Percentiles rank a stretch among this genome's conserved stretches.
phyloP scores from a whole-genome alignment of 176 grass and related monocot species.

The Oryza meyeriana region DNA sequence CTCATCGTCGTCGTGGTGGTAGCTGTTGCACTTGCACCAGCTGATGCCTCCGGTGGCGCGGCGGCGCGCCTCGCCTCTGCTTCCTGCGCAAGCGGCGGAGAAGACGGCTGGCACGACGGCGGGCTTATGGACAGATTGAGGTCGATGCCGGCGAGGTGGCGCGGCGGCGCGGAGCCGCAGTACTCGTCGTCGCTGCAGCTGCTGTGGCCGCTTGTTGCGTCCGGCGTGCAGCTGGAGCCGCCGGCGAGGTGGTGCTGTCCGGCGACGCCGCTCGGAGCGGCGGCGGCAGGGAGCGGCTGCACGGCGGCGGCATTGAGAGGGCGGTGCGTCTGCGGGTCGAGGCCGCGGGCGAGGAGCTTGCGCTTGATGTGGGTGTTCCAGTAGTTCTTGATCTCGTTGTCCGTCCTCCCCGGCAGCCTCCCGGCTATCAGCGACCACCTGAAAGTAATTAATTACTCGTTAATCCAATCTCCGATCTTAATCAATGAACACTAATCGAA shows the following conservation, averaged over 20 bases:
- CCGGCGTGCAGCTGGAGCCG: conserved; percentile 23
- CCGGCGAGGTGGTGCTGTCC: neutral
- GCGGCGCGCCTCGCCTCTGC: neutral
- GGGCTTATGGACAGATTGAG: conserved; percentile 70
- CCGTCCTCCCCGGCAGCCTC: conserved; percentile 66
- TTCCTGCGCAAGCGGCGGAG: neutral
- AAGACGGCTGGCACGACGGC: conserved; percentile 35
- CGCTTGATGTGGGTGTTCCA: conserved; percentile 95
- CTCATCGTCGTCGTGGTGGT: neutral
- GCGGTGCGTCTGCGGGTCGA: conserved; percentile 71
- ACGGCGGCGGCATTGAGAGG: conserved; percentile 21
- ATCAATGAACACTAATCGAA: neutral
- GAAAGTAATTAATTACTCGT: neutral
- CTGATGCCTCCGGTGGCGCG: neutral
- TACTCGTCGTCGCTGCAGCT: conserved; percentile 20
- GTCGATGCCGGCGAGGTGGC: conserved; percentile 41
- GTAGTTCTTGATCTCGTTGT: conserved; percentile 98
- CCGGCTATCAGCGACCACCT: conserved; percentile 91
- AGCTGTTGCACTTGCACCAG: neutral
- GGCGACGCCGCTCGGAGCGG: neutral
- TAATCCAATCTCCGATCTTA: neutral
- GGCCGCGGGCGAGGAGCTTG: conserved; percentile 58
- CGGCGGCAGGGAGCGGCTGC: neutral
- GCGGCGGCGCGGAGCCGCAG: neutral
- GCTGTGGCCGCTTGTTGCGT: conserved; percentile 12